phyloP scores from a whole-genome alignment of 2,329 filamentous ascomycete species.

The Diaporthe sp. region DNA sequence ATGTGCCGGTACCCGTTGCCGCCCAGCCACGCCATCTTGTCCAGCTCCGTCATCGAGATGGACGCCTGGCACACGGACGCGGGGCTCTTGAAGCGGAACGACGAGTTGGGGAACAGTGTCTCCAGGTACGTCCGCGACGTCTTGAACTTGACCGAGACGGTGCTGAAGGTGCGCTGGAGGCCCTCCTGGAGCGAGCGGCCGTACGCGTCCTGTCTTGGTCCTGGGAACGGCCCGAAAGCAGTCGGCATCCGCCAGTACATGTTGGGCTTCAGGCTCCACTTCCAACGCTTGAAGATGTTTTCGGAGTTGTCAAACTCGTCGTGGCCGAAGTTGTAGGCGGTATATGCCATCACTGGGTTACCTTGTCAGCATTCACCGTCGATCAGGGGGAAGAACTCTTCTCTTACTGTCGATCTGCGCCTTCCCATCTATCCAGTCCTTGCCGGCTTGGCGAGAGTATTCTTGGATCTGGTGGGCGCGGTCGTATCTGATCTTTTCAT shows the following conservation, averaged over 20 bases:
- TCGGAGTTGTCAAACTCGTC: constrained; percentile 70
- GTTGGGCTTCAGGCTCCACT: constrained; percentile 54
- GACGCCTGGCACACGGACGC: constrained; percentile 60
- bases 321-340: constrained; percentile 67
- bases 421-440: constrained; percentile 57
- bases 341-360: constrained; percentile 55
- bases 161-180: constrained; percentile 53
- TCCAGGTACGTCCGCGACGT: constrained; percentile 63
- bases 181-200: constrained; percentile 42
- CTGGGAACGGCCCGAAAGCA: constrained; percentile 61
- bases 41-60: constrained; percentile 52
- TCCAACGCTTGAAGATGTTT: constrained; percentile 63
- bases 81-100: constrained; percentile 57
- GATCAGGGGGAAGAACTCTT: not conserved
- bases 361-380: constrained; percentile 32
- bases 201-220: constrained; percentile 55
- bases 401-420: constrained; percentile 57
- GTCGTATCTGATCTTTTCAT: constrained; percentile 69
- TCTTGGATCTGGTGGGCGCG: constrained; percentile 71
- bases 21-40: constrained; percentile 51
- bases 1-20: constrained; percentile 60
- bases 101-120: constrained; percentile 59
- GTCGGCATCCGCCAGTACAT: constrained; percentile 60
- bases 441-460: constrained; percentile 66
- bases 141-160: constrained; percentile 63